Evolutionary conservation across 1,139 yeast genomes (phyloP), one percentile per base, ranked within the genome.

Genomic region (Zygosaccharomyces sapae): DNA sequence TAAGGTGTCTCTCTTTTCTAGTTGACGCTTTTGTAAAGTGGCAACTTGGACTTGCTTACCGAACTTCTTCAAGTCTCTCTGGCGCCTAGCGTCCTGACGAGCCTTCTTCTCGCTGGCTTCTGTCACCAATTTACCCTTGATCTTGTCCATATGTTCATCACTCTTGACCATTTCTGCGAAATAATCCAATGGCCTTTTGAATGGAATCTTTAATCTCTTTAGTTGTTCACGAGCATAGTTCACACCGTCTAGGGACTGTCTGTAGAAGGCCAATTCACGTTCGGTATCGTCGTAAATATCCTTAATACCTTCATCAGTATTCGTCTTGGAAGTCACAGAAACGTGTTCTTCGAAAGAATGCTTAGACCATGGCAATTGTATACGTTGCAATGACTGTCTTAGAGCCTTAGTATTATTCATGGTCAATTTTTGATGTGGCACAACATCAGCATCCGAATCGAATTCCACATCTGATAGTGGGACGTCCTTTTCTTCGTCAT

Each of bases 161-260:
- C 90, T 84, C 73, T 92, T 92, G 54, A 89, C 87, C 99, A 92
- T 92, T 70, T 92, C 99, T 8, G 99, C 99, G 71, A 92, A 92
- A 68, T 87, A 92, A 67, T 92, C 99, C 61, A 80, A 72, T 25
- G 99, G 99, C 68, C 99, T 81, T 34, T 95, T 76, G 67, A 92
- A 92, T 49, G 97, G 92, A 20, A 89, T 81, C 63, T 83, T 83
- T 57, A 83, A 75, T 65, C 79, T 80, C 43, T 73, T 62, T 44
- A 90, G 74, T 43, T 78, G 77, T 44, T 76, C 70, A 63, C 92
- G 83, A 33, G 88, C 96, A 59, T 76, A 78, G 50, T 76, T 71
- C 31, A 85, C 95, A 5, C 97, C 96, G 45, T 80, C 85, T 52
- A 92, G 77, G 12, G 95, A 95, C 72, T 94, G 98, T 66, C 87